Evolutionary conservation across 169 alveolate genomes (phyloP).

Genomic region (Cryptosporidium baileyi): DNA sequence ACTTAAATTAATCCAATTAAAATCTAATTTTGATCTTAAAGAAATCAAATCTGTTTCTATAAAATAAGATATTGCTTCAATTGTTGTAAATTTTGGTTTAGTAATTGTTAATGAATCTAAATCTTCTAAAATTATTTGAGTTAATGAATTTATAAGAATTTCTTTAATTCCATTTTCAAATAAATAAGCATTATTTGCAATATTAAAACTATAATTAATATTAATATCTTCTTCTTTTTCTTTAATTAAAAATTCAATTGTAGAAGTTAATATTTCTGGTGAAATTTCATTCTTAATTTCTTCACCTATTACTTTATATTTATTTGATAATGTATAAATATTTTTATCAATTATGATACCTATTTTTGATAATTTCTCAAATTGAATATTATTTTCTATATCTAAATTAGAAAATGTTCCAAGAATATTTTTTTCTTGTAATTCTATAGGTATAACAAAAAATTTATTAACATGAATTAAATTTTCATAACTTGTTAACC

Average conservation of each 20-base stretch:
- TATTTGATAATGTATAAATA: conserved; percentile 5
- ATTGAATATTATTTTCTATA: background rate
- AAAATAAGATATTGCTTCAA: conserved; percentile 33
- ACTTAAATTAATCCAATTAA: background rate
- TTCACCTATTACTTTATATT: background rate
- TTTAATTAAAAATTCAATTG: background rate
- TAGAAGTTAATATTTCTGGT: background rate
- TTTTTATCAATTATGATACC: background rate
- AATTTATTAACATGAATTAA: background rate
- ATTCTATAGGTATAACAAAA: conserved; percentile 37
- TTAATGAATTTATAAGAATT: background rate
- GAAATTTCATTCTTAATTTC: conserved; percentile 8
- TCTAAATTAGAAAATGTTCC: conserved; percentile 18
- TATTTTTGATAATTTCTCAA: background rate
- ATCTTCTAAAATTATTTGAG: background rate
- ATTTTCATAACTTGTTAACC: conserved; percentile 16
- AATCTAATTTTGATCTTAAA: conserved; percentile 3
- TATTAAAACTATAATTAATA: background rate
- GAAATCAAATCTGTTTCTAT: background rate
- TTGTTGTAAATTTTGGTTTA: background rate
- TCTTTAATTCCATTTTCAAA: conserved; percentile 9
- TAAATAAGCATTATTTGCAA: conserved; percentile 6
- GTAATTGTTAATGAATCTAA: background rate
- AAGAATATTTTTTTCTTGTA: background rate
- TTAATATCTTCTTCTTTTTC: background rate